Base-by-base conservation (phyloP, 2,329 filamentous ascomycete species). In the Paecilomyces variotii region DNA sequence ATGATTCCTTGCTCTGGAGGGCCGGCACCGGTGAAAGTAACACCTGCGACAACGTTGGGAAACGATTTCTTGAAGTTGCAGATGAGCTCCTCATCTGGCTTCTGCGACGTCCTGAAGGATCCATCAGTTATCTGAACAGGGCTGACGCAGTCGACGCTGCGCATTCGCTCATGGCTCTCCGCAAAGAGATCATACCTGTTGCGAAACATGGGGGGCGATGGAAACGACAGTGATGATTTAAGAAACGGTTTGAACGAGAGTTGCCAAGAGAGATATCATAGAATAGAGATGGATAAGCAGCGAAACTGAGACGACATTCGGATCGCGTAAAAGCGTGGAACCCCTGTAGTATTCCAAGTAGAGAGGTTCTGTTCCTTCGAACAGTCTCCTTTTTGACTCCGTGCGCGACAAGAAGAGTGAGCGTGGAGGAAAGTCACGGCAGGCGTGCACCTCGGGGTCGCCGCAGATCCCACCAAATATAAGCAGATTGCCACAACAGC, bases 31-130 rank as follows among this genome's bases (percentile, higher is more conserved):
- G 74, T 57, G 80, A 68, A 59, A 65, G 76, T 68, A 58, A 78
- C 78, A 59, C 81, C 79, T 56, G 82, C 78, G 58, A 82, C 78
- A 61, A 95, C 79, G 67, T 92, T 85, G 53, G 90, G 88, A 69
- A 96, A 96, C 65, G 85, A 87, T 68, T 90, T 85, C 73, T 89
- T 89, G 78, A 96, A 96, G 73, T 85, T 87, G 75, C 86, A 86
- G 72, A 94, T 86, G 70, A 96, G 82, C 68, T 92, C 90, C 71
- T 92, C 89, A 73, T 85, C 87, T 58, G 91, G 91, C 79, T 96
- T 96, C 75, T 91, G 89, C 58, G 89, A 86, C 74, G 84, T 91
- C 69, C 87, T 90, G 65, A 54, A 59, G 45, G 26, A 35, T 25
- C 7, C 57, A 62, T 57, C 39, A 35, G 24, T 30, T 26, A 19